A percentile compares a stretch with the other conserved stretches of the same genome.
phyloP scores from a whole-genome alignment of 805 yeast genomes.

The Yarrowia hollandica region DNA sequence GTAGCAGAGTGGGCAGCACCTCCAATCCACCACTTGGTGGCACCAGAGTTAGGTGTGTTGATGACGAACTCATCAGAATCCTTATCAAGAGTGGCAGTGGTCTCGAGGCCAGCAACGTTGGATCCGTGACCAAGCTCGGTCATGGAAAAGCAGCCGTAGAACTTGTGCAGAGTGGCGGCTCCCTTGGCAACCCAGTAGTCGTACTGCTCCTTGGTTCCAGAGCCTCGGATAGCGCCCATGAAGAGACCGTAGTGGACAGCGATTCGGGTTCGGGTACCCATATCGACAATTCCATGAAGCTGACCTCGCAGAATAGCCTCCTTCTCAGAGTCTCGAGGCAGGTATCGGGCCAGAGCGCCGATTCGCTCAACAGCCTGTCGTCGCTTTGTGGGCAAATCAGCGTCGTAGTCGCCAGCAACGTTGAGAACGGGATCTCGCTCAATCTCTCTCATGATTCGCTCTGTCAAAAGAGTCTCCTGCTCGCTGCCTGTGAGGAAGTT shows the following conservation, averaged over 20 bases:
- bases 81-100: conserved; percentile 82
- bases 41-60: conserved; percentile 86
- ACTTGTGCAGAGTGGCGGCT: conserved; percentile 41
- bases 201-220: conserved; percentile 82
- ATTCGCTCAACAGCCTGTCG: conserved; percentile 42
- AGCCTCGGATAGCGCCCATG: conserved; percentile 76
- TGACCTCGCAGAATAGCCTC: conserved; percentile 36
- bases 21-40: conserved; percentile 99
- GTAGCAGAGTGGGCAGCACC: conserved; percentile 96
- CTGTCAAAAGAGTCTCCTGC: conserved; percentile 44
- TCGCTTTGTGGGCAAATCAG: conserved; percentile 47
- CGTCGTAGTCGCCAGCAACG: conserved; percentile 49
- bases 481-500: conserved; percentile 48
- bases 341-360: conserved; percentile 37
- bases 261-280: conserved; percentile 74
- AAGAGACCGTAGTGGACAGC: conserved; percentile 90
- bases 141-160: conserved; percentile 89
- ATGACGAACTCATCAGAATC: conserved; percentile 66
- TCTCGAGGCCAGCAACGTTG: conserved; percentile 88
- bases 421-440: conserved; percentile 58
- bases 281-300: conserved; percentile 53
- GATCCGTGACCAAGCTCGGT: conserved; percentile 93
- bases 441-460: conserved; percentile 46
- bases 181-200: conserved; percentile 76
- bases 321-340: conserved; percentile 36